Conservation (phyloP, 1,284 basidiomycete genomes). For the Ustilago cynodontis region DNA sequence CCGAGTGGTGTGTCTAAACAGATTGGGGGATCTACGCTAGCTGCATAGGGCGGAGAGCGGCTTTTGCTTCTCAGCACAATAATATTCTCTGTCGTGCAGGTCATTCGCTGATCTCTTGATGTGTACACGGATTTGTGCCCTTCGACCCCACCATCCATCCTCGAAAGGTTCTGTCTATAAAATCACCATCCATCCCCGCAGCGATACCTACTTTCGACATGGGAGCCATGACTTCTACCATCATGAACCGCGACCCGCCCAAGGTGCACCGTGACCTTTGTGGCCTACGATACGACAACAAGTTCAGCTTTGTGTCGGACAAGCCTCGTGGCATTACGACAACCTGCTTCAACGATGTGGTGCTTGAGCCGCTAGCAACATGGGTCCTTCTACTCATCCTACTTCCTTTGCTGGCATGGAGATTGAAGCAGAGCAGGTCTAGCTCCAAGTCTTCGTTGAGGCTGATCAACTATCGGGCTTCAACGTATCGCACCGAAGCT, state of each 20-base stretch:
- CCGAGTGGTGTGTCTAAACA: background rate
- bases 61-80: background rate
- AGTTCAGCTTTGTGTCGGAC: slow-evolving; percentile 36
- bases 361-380: slow-evolving; percentile 54
- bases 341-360: slow-evolving; percentile 59
- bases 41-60: background rate
- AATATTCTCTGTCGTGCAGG: slow-evolving; percentile 6
- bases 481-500: slow-evolving; percentile 14
- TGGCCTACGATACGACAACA: slow-evolving; percentile 37
- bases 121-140: background rate
- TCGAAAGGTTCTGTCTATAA: background rate
- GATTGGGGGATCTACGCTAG: slow-evolving; percentile 8
- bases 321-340: slow-evolving; percentile 24
- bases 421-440: slow-evolving; percentile 10
- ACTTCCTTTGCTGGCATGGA: slow-evolving; percentile 25
- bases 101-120: background rate
- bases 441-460: slow-evolving; percentile 15
- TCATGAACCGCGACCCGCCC: slow-evolving; percentile 31
- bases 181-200: slow-evolving; percentile 1
- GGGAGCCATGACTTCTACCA: slow-evolving; percentile 15
- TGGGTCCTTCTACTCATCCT: slow-evolving; percentile 49
- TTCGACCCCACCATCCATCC: background rate
- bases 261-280: slow-evolving; percentile 38
- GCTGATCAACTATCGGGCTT: slow-evolving; percentile 31
- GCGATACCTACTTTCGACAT: background rate